Percentiles rank a stretch among this genome's conserved stretches.
These are phyloP conservation scores for Chrysoporthe austroafricana DNA, from an alignment of 2,329 filamentous ascomycete genomes.

Conservation along the genomic window DNA sequence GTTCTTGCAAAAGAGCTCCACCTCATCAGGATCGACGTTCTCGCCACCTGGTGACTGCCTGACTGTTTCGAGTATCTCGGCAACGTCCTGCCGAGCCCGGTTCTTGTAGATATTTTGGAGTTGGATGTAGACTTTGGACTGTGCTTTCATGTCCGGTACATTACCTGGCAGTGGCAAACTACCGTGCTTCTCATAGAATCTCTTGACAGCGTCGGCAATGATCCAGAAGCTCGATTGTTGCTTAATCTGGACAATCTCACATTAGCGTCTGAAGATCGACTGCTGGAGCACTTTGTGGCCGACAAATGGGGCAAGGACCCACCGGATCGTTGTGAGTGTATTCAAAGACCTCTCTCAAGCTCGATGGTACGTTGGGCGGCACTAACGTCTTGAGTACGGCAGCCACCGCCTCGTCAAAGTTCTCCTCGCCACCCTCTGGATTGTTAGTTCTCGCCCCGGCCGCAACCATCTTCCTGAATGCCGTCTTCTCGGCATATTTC, in stretches of 20 bases:
- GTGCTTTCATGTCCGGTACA: slow-evolving; percentile 96
- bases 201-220: slow-evolving; percentile 77
- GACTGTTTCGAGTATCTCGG: slow-evolving; percentile 72
- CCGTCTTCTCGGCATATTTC: slow-evolving; percentile 83
- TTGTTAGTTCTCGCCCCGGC: slow-evolving; percentile 71
- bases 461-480: slow-evolving; percentile 74
- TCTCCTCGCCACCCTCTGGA: slow-evolving; percentile 89
- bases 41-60: slow-evolving; percentile 54
- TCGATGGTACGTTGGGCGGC: slow-evolving; percentile 66
- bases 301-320: slow-evolving; percentile 49
- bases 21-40: slow-evolving; percentile 69
- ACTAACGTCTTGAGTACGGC: slow-evolving; percentile 89
- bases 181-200: slow-evolving; percentile 74
- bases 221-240: slow-evolving; percentile 77
- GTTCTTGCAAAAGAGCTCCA: slow-evolving; percentile 94
- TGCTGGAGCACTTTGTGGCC: background rate
- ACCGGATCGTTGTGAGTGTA: slow-evolving; percentile 58
- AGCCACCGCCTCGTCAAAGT: slow-evolving; percentile 88
- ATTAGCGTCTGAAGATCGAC: slow-evolving; percentile 28
- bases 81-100: slow-evolving; percentile 79
- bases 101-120: slow-evolving; percentile 92
- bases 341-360: slow-evolving; percentile 78
- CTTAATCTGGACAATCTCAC: slow-evolving; percentile 41
- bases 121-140: slow-evolving; percentile 85
- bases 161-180: slow-evolving; percentile 83